Percentiles rank a stretch among this genome's conserved stretches.
Evolutionary conservation across 345 rosid species (phyloP).

Genomic region (Hevea brasiliensis): DNA sequence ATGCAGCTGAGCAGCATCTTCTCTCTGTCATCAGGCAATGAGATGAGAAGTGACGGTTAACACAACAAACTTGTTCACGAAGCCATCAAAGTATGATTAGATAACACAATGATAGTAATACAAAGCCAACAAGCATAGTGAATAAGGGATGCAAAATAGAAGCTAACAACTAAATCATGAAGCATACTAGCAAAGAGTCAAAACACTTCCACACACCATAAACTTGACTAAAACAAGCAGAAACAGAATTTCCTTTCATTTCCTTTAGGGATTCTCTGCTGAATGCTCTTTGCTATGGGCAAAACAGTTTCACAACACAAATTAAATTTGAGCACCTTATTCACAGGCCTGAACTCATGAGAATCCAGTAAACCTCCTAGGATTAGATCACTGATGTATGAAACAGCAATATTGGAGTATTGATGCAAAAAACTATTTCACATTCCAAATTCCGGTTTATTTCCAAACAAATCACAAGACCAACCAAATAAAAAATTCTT

Average conservation of each 20-base stretch:
- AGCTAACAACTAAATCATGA: no score
- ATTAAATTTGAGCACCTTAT: neutral
- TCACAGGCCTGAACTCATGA: neutral
- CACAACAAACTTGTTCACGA: neutral
- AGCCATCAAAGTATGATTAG: neutral
- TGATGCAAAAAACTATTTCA: neutral
- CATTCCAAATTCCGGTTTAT: neutral
- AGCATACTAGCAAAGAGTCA: no score
- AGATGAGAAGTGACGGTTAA: neutral
- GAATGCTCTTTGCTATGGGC: neutral
- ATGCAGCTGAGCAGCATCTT: constrained; percentile 95
- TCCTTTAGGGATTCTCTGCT: no score
- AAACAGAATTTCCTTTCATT: neutral
- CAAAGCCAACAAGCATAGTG: neutral
- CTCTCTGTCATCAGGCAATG: constrained; percentile 56
- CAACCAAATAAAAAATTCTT: constrained; percentile 5
- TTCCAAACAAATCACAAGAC: neutral
- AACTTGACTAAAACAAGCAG: neutral
- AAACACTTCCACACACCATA: neutral
- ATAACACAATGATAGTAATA: neutral
- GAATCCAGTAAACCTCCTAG: neutral
- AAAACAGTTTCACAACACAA: neutral
- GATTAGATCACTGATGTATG: no score
- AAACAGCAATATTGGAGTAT: no score
- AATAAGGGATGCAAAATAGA: neutral